phyloP scores from a whole-genome alignment of 441 rosid species.

The Pelargonium fulgidum region DNA sequence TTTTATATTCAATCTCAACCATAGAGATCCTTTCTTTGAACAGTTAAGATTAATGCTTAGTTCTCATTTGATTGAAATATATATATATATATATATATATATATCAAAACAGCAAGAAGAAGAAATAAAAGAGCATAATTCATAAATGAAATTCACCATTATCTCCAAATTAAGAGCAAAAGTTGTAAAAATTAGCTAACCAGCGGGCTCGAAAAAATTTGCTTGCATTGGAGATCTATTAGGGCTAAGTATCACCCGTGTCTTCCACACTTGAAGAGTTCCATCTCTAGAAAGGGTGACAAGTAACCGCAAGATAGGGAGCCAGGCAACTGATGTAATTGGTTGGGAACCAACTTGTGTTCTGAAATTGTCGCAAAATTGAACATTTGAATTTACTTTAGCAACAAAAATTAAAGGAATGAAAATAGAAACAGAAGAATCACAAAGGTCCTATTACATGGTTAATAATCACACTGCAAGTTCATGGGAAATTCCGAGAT shows the following conservation, averaged over 20 bases:
- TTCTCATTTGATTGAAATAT: no score
- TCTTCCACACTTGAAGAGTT: slow-evolving; percentile 91
- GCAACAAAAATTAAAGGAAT: background rate
- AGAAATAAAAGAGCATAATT: background rate
- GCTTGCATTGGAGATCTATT: slow-evolving; percentile 92
- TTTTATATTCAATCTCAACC: no score
- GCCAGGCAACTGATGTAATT: slow-evolving; percentile 86
- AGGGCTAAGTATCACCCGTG: slow-evolving; percentile 70
- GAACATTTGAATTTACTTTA: slow-evolving; percentile 7
- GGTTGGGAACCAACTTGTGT: slow-evolving; percentile 98
- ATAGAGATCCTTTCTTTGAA: background rate
- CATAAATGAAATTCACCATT: background rate
- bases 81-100: no score
- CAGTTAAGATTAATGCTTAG: background rate
- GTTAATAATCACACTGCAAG: background rate
- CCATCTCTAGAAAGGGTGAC: slow-evolving; percentile 93
- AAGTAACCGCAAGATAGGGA: slow-evolving; percentile 72
- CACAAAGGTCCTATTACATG: background rate
- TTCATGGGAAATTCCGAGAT: background rate
- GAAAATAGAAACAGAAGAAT: background rate
- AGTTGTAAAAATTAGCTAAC: slow-evolving; percentile 32
- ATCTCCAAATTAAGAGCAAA: background rate
- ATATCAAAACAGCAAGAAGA: background rate
- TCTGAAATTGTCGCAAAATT: slow-evolving; percentile 34
- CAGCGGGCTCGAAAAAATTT: slow-evolving; percentile 91